These are phyloP conservation scores for Echites panduratus DNA, from an alignment of 257 asterid species.

Conservation along the genomic window DNA sequence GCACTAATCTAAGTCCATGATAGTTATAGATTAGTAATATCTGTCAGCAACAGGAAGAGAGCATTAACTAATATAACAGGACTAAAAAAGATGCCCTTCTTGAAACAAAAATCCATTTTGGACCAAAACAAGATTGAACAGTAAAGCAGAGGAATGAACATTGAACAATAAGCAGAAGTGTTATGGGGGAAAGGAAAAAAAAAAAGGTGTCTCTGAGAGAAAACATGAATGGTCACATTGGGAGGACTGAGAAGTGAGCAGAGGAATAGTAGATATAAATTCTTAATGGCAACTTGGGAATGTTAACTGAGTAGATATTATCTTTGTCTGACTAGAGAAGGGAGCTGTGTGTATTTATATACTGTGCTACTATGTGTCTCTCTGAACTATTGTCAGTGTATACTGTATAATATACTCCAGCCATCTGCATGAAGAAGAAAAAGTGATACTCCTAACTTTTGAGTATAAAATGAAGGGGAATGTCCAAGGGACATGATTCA, in stretches of 20 bases:
- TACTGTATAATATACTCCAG: neutral
- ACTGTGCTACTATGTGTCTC: slow-evolving; percentile 8
- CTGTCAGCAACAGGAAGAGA: neutral
- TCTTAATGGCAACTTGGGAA: slow-evolving; percentile 29
- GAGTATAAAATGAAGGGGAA: neutral
- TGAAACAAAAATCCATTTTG: neutral
- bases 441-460: neutral
- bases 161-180: neutral
- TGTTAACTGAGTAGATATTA: slow-evolving; percentile 8
- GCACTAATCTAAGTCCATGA: neutral
- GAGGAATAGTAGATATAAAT: slow-evolving; percentile 18
- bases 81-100: neutral
- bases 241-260: slow-evolving; percentile 25
- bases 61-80: neutral
- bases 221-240: slow-evolving; percentile 33
- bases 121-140: slow-evolving; percentile 6
- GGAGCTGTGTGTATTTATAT: slow-evolving; percentile 8
- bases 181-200: slow-evolving; percentile 3
- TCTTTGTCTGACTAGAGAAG: slow-evolving; percentile 12
- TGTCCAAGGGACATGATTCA: too few relatives aligned
- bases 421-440: slow-evolving; percentile 1
- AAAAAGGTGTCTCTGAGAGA: slow-evolving; percentile 19
- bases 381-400: slow-evolving; percentile 15
- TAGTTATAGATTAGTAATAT: neutral
- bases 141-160: slow-evolving; percentile 5